Evolutionary conservation across 129 eudicot species (phyloP).

Genomic region (Pittosporum tobira): DNA sequence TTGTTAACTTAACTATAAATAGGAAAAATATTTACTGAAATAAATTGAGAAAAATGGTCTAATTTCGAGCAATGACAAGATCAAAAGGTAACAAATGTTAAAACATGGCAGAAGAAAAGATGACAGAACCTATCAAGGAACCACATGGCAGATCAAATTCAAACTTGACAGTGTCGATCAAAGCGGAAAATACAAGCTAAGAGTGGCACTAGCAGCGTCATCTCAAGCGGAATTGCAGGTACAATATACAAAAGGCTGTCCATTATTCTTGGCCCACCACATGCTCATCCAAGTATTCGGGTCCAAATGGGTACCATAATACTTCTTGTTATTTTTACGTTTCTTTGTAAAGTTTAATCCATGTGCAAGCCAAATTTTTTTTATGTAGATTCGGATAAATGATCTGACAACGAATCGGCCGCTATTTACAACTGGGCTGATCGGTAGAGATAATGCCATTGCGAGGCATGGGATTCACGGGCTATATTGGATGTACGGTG

Average conservation of each 20-base stretch:
- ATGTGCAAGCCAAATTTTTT: too few relatives aligned
- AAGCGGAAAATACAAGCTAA: conserved; percentile 34
- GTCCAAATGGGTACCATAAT: too few relatives aligned
- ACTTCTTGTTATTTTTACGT: too few relatives aligned
- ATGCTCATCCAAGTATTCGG: too few relatives aligned
- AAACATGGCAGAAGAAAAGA: conserved; percentile 32
- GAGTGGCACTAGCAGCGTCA: conserved; percentile 65
- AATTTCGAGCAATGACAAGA: too few relatives aligned
- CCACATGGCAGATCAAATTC: conserved; percentile 67
- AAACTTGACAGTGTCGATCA: conserved; percentile 25
- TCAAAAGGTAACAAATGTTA: not conserved
- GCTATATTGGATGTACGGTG: conserved; percentile 37
- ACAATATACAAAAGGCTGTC: not conserved
- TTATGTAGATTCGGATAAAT: conserved; percentile 43
- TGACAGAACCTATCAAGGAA: conserved; percentile 36
- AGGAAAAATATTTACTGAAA: too few relatives aligned
- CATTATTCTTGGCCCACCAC: not conserved
- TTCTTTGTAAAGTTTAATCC: not conserved
- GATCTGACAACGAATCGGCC: conserved; percentile 30
- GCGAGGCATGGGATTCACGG: conserved; percentile 77
- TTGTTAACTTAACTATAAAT: too few relatives aligned
- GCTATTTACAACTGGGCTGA: conserved; percentile 40
- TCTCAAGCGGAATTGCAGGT: conserved; percentile 46
- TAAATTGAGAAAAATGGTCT: too few relatives aligned
- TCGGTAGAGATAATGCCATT: conserved; percentile 66